These are phyloP conservation scores for Coemansia reversa DNA, from an alignment of 192 early-diverging fungal genomes.

Conservation along the genomic window DNA sequence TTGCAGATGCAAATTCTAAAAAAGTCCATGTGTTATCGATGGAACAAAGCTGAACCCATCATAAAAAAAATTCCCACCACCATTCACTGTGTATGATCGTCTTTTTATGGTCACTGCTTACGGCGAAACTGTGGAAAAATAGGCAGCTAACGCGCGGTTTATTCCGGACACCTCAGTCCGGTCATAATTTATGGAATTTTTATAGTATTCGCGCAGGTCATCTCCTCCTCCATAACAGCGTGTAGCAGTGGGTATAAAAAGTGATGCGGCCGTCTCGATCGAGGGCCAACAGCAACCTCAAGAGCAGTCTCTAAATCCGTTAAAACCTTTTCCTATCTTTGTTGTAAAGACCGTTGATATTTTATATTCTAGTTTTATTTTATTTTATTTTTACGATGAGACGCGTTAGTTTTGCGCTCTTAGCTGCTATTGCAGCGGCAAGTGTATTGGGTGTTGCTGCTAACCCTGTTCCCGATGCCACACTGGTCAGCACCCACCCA, in stretches of 20 bases:
- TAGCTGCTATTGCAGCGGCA: slow-evolving; percentile 33
- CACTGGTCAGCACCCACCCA: background rate
- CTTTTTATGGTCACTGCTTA: background rate
- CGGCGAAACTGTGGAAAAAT: background rate
- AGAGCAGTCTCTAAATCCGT: background rate
- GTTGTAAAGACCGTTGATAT: background rate
- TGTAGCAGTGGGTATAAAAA: background rate
- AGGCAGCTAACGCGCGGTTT: background rate
- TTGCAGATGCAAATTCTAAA: background rate
- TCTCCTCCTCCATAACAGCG: background rate
- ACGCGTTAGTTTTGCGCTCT: slow-evolving; percentile 24
- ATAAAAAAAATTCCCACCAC: background rate
- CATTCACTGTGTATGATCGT: background rate
- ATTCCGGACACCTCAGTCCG: background rate
- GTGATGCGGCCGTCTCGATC: background rate
- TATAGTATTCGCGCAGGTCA: background rate
- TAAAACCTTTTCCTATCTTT: background rate
- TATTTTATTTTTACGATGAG: slow-evolving; percentile 17
- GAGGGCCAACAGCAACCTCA: background rate
- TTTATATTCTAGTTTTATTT: slow-evolving; percentile 4
- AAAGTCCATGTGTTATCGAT: background rate
- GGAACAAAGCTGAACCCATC: background rate
- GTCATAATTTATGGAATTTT: background rate
- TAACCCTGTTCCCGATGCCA: slow-evolving; percentile 25
- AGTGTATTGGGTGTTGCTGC: slow-evolving; percentile 23